phyloP scores from a whole-genome alignment of 495 filamentous ascomycete genomes.

The Neurospora africana region DNA sequence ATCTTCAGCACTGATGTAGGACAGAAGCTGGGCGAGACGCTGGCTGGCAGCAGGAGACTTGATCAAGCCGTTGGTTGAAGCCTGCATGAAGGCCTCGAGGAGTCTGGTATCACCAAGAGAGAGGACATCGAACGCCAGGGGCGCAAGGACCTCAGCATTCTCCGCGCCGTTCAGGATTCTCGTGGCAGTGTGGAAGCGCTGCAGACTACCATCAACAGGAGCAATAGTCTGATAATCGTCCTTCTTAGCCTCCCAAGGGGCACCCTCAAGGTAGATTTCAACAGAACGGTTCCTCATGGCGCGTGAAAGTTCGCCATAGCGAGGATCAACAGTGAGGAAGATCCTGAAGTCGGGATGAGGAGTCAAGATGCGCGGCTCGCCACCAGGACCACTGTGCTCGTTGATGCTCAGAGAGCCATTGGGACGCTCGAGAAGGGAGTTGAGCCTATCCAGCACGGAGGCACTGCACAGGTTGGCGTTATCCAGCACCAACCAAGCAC shows the following conservation, averaged over 20 bases:
- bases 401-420: slow-evolving; percentile 82
- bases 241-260: slow-evolving; percentile 6
- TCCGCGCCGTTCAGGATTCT: slow-evolving; percentile 5
- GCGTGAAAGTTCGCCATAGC: slow-evolving; percentile 84
- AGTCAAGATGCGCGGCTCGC: slow-evolving; percentile 65
- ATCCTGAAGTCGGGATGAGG: slow-evolving; percentile 85
- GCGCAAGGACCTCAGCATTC: slow-evolving; percentile 11
- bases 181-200: slow-evolving; percentile 23
- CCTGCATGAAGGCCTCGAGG: slow-evolving; percentile 19
- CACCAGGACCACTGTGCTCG: slow-evolving; percentile 75
- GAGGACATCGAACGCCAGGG: slow-evolving; percentile 24
- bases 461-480: slow-evolving; percentile 95
- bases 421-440: slow-evolving; percentile 78
- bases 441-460: slow-evolving; percentile 88
- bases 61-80: slow-evolving; percentile 7
- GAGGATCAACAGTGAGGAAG: slow-evolving; percentile 89
- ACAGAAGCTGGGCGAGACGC: slow-evolving; percentile 7
- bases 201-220: slow-evolving; percentile 34
- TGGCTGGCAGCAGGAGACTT: slow-evolving; percentile 10
- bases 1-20: slow-evolving; percentile 20
- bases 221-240: slow-evolving; percentile 19
- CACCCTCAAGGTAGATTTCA: slow-evolving; percentile 65
- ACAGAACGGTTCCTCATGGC: slow-evolving; percentile 95
- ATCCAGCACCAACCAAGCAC: slow-evolving; percentile 88
- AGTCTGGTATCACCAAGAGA: slow-evolving; percentile 26